Evolutionary conservation across 2,329 filamentous ascomycete genomes (phyloP).

Genomic region (Nothophoma quercina): DNA sequence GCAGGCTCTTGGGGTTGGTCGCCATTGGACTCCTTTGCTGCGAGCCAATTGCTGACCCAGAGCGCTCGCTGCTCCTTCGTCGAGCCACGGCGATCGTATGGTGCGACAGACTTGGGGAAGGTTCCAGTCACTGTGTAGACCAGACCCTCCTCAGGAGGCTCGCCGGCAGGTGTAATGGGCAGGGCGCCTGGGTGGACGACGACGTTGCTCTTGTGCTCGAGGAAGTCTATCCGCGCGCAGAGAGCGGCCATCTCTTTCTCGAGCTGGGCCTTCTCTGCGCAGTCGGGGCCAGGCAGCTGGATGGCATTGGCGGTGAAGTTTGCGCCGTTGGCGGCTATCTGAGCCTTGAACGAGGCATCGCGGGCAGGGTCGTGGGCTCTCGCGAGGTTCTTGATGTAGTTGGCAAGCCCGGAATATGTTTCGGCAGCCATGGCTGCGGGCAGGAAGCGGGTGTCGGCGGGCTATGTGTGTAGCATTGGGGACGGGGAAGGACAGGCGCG

Average conservation of each 20-base stretch:
- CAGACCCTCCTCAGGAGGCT: conserved; percentile 66
- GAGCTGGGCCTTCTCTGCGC: conserved; percentile 76
- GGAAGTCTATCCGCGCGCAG: conserved; percentile 76
- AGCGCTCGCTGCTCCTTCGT: conserved; percentile 47
- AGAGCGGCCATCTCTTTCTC: conserved; percentile 85
- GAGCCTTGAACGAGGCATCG: conserved; percentile 55
- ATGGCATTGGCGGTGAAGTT: conserved; percentile 63
- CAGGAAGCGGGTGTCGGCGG: conserved; percentile 32
- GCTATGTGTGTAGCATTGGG: conserved; percentile 47
- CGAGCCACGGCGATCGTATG: conserved; percentile 41
- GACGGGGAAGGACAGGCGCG: conserved; percentile 23
- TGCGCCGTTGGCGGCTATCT: conserved; percentile 59
- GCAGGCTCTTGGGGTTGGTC: conserved; percentile 55
- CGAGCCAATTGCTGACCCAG: conserved; percentile 61
- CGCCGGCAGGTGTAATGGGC: conserved; percentile 79
- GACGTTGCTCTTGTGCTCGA: conserved; percentile 78
- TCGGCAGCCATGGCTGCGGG: conserved; percentile 45
- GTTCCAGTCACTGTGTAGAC: conserved; percentile 51
- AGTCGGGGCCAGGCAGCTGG: conserved; percentile 78
- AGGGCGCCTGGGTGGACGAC: conserved; percentile 63
- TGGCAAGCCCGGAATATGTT: conserved; percentile 48
- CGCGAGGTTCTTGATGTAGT: conserved; percentile 58
- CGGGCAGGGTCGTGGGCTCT: conserved; percentile 55
- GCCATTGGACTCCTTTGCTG: conserved; percentile 61
- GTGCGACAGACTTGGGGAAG: conserved; percentile 42